Base-by-base conservation (phyloP, 164 flowering plant species). In the Hamamelis virginiana region DNA sequence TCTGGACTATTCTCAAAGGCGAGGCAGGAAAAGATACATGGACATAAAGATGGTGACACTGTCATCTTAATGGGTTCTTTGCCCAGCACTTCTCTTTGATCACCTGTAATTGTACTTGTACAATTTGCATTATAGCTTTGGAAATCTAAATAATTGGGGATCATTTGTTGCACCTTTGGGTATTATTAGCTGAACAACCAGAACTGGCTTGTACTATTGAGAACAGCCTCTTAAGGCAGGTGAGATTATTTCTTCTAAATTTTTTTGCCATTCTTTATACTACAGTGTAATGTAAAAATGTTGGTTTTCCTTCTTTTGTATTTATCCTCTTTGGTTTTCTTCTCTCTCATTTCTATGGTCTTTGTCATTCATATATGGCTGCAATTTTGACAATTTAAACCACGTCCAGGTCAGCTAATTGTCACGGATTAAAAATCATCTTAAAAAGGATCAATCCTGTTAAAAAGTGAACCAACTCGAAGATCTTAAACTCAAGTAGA, bases 31-130 rank as follows among this genome's bases (percentile, higher is more conserved):
- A 79, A 69, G 53, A 23, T 21, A 1, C 47, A 61, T 70, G 85
- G 75, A 26, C 38, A 76, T 23, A 76, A 67, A 74, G 80, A 77
- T 59, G 69, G 60, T 22, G 83, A 79, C 66, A 86, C 80, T 69
- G 84, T 84, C 19, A 87, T 94, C 64, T 65, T 85, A 52, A 94
- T 94, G 97, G 96, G 92, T 74, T 88, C 97, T 59, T 73, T 94
- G 65, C 95, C 97, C 1, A 88, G 78, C 79, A 80, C 78, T 65
- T 74, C 89, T 60, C 65, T 85, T 4, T 87, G 80, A 87, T 67
- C 68, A 18, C 72, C 41, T 77, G 69, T 72, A 68, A 22, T 66
- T 55, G 57, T 50, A 46, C 5, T n/a, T 75, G 27, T 77, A 65
- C 46, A 22, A 67, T 75, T 67, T 68, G 65, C 66, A 67, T 51